Evolutionary conservation across 116 monocot species (phyloP).

Genomic region (Iris pallida): DNA sequence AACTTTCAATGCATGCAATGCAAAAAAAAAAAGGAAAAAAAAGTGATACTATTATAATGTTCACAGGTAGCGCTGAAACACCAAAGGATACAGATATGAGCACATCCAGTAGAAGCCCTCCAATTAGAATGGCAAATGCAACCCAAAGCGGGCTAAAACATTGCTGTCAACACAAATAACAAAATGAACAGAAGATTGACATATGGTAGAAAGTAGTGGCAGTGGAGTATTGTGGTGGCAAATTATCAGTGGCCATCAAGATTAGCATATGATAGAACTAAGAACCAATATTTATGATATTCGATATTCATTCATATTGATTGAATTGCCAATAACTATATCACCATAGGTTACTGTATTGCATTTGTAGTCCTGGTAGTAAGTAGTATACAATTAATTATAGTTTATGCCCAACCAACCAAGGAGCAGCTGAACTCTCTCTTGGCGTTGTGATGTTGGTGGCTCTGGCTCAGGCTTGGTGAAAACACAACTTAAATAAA

Average conservation of each 20-base stretch:
- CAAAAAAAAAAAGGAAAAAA: not conserved
- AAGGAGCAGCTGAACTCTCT: too few relatives aligned
- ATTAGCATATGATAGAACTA: not conserved
- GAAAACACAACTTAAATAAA: too few relatives aligned
- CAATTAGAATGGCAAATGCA: slow-evolving; percentile 83
- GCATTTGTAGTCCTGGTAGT: too few relatives aligned
- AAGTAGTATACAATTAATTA: too few relatives aligned
- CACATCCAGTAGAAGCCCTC: slow-evolving; percentile 89
- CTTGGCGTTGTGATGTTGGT: too few relatives aligned
- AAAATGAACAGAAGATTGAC: slow-evolving; percentile 10
- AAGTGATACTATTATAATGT: slow-evolving; percentile 76
- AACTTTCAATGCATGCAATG: too few relatives aligned
- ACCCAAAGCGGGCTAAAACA: slow-evolving; percentile 87
- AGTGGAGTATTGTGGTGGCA: not conserved
- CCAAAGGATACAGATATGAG: slow-evolving; percentile 90
- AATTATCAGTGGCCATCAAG: not conserved
- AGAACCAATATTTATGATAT: too few relatives aligned
- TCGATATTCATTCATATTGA: too few relatives aligned
- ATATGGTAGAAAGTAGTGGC: not conserved
- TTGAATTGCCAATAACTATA: too few relatives aligned
- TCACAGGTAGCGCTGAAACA: slow-evolving; percentile 85
- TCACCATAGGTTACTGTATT: too few relatives aligned
- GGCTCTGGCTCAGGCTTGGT: too few relatives aligned
- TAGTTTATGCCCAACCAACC: too few relatives aligned
- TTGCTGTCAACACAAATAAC: slow-evolving; percentile 43